These are phyloP conservation scores for Zarea fungicola DNA, from an alignment of 2,329 filamentous ascomycete genomes.

Conservation along the genomic window DNA sequence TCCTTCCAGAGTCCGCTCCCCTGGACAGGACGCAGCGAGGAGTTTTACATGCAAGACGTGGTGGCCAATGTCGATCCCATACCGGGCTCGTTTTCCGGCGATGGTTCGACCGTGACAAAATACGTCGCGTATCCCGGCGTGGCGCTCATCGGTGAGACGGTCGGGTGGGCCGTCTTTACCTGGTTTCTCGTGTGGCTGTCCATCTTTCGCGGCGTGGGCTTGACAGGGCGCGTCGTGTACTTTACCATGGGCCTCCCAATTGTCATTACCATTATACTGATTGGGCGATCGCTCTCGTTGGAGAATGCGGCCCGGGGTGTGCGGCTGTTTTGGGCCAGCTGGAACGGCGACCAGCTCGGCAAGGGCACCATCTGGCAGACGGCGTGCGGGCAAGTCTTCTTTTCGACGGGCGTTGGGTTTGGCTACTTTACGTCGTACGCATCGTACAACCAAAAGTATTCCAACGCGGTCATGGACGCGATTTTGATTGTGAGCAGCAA, in stretches of 20 bases:
- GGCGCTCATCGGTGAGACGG: slow-evolving; percentile 48
- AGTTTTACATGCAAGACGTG: slow-evolving; percentile 48
- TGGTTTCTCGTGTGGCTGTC: slow-evolving; percentile 57
- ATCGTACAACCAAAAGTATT: slow-evolving; percentile 52
- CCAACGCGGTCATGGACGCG: slow-evolving; percentile 55
- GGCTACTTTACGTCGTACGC: slow-evolving; percentile 56
- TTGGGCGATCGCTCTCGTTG: slow-evolving; percentile 49
- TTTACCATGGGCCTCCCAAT: slow-evolving; percentile 59
- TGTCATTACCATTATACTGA: slow-evolving; percentile 49
- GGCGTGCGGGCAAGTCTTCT: slow-evolving; percentile 56
- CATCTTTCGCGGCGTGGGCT: slow-evolving; percentile 53
- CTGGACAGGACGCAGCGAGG: slow-evolving; percentile 44
- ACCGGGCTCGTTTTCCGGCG: slow-evolving; percentile 31
- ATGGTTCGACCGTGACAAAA: slow-evolving; percentile 32
- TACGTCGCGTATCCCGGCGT: slow-evolving; percentile 44
- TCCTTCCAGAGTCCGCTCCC: slow-evolving; percentile 51
- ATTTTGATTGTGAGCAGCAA: slow-evolving; percentile 51
- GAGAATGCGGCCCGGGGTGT: slow-evolving; percentile 49
- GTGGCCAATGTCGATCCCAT: slow-evolving; percentile 41
- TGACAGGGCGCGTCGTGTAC: slow-evolving; percentile 55
- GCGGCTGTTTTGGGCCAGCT: slow-evolving; percentile 40
- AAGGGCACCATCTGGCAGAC: slow-evolving; percentile 52
- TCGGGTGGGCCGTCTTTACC: slow-evolving; percentile 53
- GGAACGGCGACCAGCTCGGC: slow-evolving; percentile 45
- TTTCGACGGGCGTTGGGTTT: slow-evolving; percentile 54